Evolutionary conservation across 1,284 basidiomycete species (phyloP), one percentile per base, ranked within the genome.

Genomic region (Stereum hirsutum): DNA sequence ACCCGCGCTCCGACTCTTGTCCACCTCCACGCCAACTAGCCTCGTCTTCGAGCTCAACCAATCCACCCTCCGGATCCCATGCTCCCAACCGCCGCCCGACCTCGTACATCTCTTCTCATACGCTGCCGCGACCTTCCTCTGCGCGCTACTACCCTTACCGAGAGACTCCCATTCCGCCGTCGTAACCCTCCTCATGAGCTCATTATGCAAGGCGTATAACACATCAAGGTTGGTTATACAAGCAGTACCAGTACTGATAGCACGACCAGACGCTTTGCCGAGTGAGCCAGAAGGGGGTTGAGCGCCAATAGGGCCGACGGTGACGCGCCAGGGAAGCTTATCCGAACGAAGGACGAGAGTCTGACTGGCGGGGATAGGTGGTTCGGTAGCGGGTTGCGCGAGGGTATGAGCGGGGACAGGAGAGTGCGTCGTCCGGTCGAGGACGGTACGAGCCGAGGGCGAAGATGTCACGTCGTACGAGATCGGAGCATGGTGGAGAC

Each of bases 31-130:
- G 28, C 81, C 81, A 33, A 78, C 64, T 33, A 84, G 56, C 43
- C 66, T 60, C 30, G 75, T 80, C 54, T 78, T 81, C 27, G 71
- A 68, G 24, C 74, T 75, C 31, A 84, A 63, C 70, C 75, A 83
- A 58, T 84, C 81, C 15, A 82, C 58, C 35, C 81, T 61, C 39
- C 76, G 68, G 24, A 84, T 76, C 26, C 81, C 81, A 24, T 69
- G 67, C 39, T 81, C 77, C 80, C 79, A 81, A 14, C 77, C 78
- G 11, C 75, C 77, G 30, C 78, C 78, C 62, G 74, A 68, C 49
- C 65, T 67, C 41, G 65, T 62, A 49, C 81, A 84, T 31, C 81
- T 64, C 48, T 66, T 66, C 56, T 81, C 74, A 54, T 82, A 84
- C 38, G 78, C 79, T 28, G 66, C 66, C 12, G 77, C 70, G 21